Percentiles rank a stretch among this genome's conserved stretches.
These are phyloP conservation scores for Chaetomium olivaceum DNA, from an alignment of 2,329 filamentous ascomycete species.

Conservation along the genomic window DNA sequence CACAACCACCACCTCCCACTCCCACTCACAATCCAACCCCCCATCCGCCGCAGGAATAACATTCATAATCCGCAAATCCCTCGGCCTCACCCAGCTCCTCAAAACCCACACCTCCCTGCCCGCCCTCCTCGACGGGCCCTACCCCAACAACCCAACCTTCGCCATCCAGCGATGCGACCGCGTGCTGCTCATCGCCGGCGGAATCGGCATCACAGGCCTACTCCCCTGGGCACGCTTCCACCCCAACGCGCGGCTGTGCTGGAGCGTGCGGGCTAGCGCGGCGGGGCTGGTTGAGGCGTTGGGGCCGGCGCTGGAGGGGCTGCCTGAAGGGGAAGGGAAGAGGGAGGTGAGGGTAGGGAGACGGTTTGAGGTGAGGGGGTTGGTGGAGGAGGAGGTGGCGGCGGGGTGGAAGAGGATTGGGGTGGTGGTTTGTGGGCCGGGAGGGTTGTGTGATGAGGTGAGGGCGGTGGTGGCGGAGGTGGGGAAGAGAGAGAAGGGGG, in stretches of 20 bases:
- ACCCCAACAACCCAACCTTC: constrained; percentile 37
- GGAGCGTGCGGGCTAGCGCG: constrained; percentile 38
- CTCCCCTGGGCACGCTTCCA: constrained; percentile 40
- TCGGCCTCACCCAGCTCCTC: constrained; percentile 41
- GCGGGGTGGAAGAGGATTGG: constrained; percentile 37
- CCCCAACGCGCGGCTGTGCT: constrained; percentile 42
- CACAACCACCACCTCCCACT: constrained; percentile 29
- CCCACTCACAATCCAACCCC: no score
- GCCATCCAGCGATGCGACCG: constrained; percentile 38
- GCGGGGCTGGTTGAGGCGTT: constrained; percentile 35
- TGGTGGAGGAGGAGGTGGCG: constrained; percentile 38
- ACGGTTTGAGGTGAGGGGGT: constrained; percentile 37
- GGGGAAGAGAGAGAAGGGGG: constrained; percentile 12
- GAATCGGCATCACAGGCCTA: constrained; percentile 50
- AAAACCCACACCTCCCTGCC: constrained; percentile 32
- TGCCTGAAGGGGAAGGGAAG: constrained; percentile 33
- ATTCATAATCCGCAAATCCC: constrained; percentile 40
- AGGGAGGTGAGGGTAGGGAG: constrained; percentile 40
- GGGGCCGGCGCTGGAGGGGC: constrained; percentile 1
- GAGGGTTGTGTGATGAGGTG: constrained; percentile 44
- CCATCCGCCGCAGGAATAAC: constrained; percentile 36
- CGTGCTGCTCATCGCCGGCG: constrained; percentile 48
- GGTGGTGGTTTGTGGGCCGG: constrained; percentile 46
- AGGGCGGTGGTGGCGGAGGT: constrained; percentile 35
- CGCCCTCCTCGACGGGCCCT: constrained; percentile 45